Evolutionary conservation across 75 land plant species (phyloP), one percentile per base, ranked within the genome.

Genomic region (Cunninghamia lanceolata): DNA sequence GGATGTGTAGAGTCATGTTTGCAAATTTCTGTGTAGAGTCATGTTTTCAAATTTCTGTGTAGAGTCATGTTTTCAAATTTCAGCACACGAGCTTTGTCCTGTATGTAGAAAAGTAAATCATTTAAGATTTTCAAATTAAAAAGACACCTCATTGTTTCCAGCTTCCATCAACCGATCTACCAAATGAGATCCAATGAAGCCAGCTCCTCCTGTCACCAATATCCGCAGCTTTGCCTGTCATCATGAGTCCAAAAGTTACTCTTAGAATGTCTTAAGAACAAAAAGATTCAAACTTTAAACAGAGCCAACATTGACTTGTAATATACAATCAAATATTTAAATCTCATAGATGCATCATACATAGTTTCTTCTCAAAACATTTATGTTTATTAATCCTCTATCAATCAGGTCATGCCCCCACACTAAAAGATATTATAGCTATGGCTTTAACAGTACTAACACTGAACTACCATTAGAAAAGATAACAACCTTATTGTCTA

Each of bases 141-240:
- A 43, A 25, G 40, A 7, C 71, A 95, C 99, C 96, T 98, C 99
- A 88, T 98, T 96, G 50, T 92, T 95, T 53, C 98, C 99, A 89
- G 91, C 94, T 88, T 98, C 92, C 99, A 98, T 98, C 86, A 98
- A 89, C 53, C 86, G 93, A 86, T 98, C 99, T 56, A 98, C 99
- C 78, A 98, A 82, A 83, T 98, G 99, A 83, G 99, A 98, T 28
- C 99, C 99, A 84, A 98, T 98, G 83, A 98, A 98, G 53, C 99
- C 99, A 88, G 99, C 99, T 87, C 99, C 99, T 54, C 99, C 99
- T 68, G 99, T 98, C 35, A 98, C 93, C 89, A 98, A 87, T 66
- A 98, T 95, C 73, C 99, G 88, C 95, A 96, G 90, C 85, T 95
- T 96, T 11, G 96, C 85, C 99, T 98, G 89, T 66, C 40, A 78